A percentile compares a stretch with the other conserved stretches of the same genome.
These are phyloP conservation scores for Sugiyamaella mastotermitis DNA, from an alignment of 805 yeast species.

Conservation along the genomic window DNA sequence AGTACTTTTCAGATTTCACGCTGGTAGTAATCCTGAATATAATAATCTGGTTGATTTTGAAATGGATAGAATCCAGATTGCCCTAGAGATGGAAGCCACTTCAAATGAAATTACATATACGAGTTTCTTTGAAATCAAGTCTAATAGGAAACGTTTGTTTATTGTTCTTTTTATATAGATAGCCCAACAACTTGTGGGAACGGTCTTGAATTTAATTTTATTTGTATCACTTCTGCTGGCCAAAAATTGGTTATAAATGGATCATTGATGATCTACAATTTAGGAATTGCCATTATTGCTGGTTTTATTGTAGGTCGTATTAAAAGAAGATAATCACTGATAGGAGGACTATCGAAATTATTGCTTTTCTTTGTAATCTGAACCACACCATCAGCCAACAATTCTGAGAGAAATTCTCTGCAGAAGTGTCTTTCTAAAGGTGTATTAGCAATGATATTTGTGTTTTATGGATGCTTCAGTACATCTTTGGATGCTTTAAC, in stretches of 20 bases:
- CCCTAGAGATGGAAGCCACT: no score
- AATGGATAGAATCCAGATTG: no score
- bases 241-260: conserved; percentile 11
- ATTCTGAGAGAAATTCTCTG: conserved; percentile 4
- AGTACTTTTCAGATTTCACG: no score
- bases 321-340: conserved; percentile 15
- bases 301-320: conserved; percentile 10
- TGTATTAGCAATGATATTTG: conserved; percentile 16
- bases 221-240: conserved; percentile 40
- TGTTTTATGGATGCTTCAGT: conserved; percentile 12
- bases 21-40: no score
- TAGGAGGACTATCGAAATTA: conserved; percentile 12
- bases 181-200: no score
- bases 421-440: conserved; percentile 8
- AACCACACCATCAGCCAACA: conserved; percentile 46
- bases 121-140: no score
- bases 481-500: conserved; percentile 14
- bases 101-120: no score
- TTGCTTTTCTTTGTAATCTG: conserved; percentile 27
- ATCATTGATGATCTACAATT: conserved; percentile 7
- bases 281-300: conserved; percentile 4
- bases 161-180: no score
- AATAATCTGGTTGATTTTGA: no score
- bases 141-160: no score
- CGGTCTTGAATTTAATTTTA: conserved; percentile 44